Conservation (phyloP, 257 asterid species). For the Plectranthus barbatus region DNA sequence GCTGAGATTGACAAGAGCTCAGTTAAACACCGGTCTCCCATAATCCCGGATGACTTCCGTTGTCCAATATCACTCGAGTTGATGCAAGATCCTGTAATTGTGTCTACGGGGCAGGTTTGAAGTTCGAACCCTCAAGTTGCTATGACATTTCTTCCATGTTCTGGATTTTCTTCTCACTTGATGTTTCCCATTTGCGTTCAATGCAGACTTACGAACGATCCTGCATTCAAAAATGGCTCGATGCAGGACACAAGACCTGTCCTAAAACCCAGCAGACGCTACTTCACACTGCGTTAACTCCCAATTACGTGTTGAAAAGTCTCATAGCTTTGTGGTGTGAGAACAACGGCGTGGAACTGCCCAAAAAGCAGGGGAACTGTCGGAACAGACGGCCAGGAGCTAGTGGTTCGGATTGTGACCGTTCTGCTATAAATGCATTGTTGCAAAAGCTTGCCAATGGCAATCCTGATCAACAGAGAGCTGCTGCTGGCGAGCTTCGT, state of each 20-base stretch:
- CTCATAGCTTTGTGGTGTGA: conserved; percentile 94
- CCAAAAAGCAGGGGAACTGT: conserved; percentile 59
- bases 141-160: not conserved
- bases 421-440: conserved; percentile 48
- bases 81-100: conserved; percentile 99
- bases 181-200: not conserved
- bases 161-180: not conserved
- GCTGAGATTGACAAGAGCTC: conserved; percentile 55
- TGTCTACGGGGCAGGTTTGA: conserved; percentile 93
- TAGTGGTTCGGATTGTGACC: conserved; percentile 79
- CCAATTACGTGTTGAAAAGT: conserved; percentile 92
- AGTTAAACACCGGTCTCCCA: conserved; percentile 71
- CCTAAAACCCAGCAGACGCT: conserved; percentile 94
- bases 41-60: conserved; percentile 93
- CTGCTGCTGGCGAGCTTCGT: conserved; percentile 97
- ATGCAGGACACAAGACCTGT: conserved; percentile 94
- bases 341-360: conserved; percentile 86
- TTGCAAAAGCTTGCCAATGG: conserved; percentile 68
- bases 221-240: conserved; percentile 93
- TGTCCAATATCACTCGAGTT: conserved; percentile 96
- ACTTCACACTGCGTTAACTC: conserved; percentile 83
- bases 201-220: conserved; percentile 88
- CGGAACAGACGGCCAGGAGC: conserved; percentile 45
- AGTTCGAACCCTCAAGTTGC: conserved; percentile 21
- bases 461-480: conserved; percentile 68